Conservation (phyloP, 2,329 filamentous ascomycete genomes). For the Mariannaea sp. region DNA sequence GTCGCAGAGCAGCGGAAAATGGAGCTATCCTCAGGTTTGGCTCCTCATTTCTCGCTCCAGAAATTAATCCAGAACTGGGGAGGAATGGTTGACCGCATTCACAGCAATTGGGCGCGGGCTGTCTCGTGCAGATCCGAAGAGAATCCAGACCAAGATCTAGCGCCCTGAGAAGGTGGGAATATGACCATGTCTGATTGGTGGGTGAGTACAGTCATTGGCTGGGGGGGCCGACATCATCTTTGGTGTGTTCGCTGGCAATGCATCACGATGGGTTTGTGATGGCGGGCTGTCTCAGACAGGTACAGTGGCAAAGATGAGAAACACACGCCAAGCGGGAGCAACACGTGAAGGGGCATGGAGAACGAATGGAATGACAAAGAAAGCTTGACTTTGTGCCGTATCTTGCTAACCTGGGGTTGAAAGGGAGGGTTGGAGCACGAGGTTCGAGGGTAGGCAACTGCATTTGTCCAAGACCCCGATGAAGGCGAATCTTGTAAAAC, state of each 20-base stretch:
- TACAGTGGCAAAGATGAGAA: conserved; percentile 25
- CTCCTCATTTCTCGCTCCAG: neutral
- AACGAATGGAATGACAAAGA: too few species aligned
- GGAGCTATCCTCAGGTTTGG: conserved; percentile 3
- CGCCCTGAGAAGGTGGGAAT: neutral
- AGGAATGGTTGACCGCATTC: conserved; percentile 31
- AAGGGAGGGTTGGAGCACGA: too few species aligned
- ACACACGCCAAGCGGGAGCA: conserved; percentile 28
- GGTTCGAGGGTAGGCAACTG: too few species aligned
- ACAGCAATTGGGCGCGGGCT: conserved; percentile 25
- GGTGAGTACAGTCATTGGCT: conserved; percentile 16
- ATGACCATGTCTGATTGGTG: conserved; percentile 27
- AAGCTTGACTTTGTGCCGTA: too few species aligned
- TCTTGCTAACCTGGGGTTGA: too few species aligned
- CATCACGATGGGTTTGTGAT: conserved; percentile 30
- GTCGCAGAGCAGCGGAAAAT: conserved; percentile 6
- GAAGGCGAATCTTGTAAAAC: too few species aligned
- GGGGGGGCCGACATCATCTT: conserved; percentile 21
- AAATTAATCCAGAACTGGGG: conserved; percentile 4
- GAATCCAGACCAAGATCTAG: conserved; percentile 29
- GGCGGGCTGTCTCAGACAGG: conserved; percentile 30
- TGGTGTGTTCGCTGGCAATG: conserved; percentile 40
- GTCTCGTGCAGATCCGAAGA: conserved; percentile 33
- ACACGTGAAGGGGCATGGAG: conserved; percentile 20
- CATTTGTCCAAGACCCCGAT: too few species aligned